A percentile compares a stretch with the other conserved stretches of the same genome.
Evolutionary conservation across 176 grass and related monocot species (phyloP).

Genomic region (Tuctoria greenei): DNA sequence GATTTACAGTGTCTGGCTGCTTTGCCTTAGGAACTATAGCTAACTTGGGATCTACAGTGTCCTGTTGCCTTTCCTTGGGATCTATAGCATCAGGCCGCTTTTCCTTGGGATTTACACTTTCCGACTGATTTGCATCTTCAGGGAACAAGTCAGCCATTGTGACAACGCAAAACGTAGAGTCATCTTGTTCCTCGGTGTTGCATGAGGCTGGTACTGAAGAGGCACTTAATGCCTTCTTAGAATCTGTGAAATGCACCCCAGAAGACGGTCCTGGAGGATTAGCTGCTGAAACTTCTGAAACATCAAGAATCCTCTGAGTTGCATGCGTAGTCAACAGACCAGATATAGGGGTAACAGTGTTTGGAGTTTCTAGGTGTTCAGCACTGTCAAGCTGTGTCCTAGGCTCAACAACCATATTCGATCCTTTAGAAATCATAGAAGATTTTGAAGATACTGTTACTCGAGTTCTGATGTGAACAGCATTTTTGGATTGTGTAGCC

Average conservation of each 20-base stretch:
- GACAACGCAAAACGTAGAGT: constrained; percentile 30
- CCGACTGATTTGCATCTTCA: constrained; percentile 46
- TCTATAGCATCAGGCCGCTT: background rate
- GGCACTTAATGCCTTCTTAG: constrained; percentile 21
- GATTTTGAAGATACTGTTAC: constrained; percentile 47
- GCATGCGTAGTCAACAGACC: constrained; percentile 28
- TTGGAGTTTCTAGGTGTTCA: constrained; percentile 20
- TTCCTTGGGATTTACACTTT: constrained; percentile 11
- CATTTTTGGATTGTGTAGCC: constrained; percentile 79
- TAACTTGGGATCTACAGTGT: constrained; percentile 10
- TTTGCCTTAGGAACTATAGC: background rate
- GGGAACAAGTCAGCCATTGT: constrained; percentile 58
- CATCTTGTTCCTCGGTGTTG: constrained; percentile 34
- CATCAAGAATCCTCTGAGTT: constrained; percentile 24
- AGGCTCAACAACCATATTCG: constrained; percentile 14
- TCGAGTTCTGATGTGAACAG: constrained; percentile 65
- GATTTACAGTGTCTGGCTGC: background rate
- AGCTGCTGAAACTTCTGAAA: constrained; percentile 26
- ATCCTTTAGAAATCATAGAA: constrained; percentile 42
- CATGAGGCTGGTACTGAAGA: constrained; percentile 17
- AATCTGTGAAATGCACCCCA: constrained; percentile 11
- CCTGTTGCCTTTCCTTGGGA: background rate
- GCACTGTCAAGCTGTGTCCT: constrained; percentile 27
- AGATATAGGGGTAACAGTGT: constrained; percentile 3
- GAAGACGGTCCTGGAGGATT: constrained; percentile 22